A percentile compares a stretch with the other conserved stretches of the same genome.
These are phyloP conservation scores for Colletotrichum limetticola DNA, from an alignment of 2,329 filamentous ascomycete species.

Conservation along the genomic window DNA sequence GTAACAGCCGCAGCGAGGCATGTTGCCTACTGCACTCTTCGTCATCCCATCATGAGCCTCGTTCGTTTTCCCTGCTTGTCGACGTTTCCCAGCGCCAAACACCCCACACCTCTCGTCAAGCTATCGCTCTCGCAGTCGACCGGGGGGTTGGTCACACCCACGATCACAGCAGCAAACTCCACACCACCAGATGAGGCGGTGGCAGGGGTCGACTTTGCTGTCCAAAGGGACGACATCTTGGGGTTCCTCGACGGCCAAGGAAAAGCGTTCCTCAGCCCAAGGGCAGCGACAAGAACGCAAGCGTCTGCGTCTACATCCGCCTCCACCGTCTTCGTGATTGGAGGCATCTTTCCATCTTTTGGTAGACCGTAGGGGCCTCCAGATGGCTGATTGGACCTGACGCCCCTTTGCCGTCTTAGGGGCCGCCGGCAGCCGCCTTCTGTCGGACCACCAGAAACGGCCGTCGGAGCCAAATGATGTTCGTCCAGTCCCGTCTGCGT, in stretches of 20 bases:
- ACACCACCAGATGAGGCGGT: constrained; percentile 31
- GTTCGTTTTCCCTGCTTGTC: constrained; percentile 28
- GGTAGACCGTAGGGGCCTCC: constrained; percentile 11
- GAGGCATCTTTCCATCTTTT: neutral
- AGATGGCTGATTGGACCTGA: constrained; percentile 26
- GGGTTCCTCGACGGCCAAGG: constrained; percentile 17
- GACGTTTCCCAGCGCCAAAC: constrained; percentile 22
- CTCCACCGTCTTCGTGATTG: constrained; percentile 23
- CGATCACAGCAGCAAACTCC: constrained; percentile 29
- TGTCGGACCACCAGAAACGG: constrained; percentile 35
- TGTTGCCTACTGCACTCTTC: constrained; percentile 25
- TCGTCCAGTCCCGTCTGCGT: constrained; percentile 18
- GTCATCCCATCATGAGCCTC: constrained; percentile 32
- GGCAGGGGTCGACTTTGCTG: constrained; percentile 24
- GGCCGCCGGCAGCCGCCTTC: constrained; percentile 30
- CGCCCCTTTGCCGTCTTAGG: constrained; percentile 27
- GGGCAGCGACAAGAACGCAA: constrained; percentile 24
- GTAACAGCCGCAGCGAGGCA: constrained; percentile 12
- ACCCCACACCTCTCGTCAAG: constrained; percentile 18
- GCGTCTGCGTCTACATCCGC: neutral
- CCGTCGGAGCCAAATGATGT: constrained; percentile 30
- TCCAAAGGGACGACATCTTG: constrained; percentile 17
- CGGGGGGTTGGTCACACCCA: constrained; percentile 31
- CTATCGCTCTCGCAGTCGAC: neutral
- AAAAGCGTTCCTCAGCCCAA: constrained; percentile 7